Evolutionary conservation across 345 rosid species (phyloP).

Genomic region (Eucalyptus curtisii): DNA sequence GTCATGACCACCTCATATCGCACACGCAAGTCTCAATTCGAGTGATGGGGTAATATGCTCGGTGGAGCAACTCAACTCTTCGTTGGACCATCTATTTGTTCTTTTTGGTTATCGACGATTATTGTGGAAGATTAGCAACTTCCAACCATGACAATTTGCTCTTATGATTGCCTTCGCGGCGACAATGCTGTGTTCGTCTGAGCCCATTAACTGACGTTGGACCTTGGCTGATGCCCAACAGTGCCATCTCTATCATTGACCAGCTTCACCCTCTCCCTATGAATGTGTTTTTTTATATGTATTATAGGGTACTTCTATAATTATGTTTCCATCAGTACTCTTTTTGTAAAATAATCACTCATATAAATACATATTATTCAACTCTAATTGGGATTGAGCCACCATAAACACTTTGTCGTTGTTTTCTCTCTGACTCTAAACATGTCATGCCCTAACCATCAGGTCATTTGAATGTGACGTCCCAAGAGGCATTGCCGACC

Average conservation of each 20-base stretch:
- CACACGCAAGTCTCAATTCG: neutral
- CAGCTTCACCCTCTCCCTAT: neutral
- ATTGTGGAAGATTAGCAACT: neutral
- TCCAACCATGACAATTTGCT: neutral
- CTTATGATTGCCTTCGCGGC: neutral
- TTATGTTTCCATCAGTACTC: too few relatives aligned
- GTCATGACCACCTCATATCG: neutral
- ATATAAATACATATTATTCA: too few relatives aligned
- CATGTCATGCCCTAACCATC: too few relatives aligned
- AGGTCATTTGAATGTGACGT: too few relatives aligned
- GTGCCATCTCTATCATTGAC: neutral
- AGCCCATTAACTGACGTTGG: neutral
- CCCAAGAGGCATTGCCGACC: rapidly evolving
- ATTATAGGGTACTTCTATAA: too few relatives aligned
- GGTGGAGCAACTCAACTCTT: neutral
- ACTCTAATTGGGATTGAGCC: too few relatives aligned
- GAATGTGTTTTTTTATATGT: too few relatives aligned
- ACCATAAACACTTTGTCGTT: too few relatives aligned
- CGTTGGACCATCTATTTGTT: neutral
- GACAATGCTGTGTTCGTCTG: neutral
- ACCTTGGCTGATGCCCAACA: neutral
- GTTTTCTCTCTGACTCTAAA: too few relatives aligned
- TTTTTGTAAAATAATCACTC: too few relatives aligned
- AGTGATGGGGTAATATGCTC: neutral
- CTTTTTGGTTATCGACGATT: neutral